Conservation (phyloP, 2,329 filamentous ascomycete genomes). For the Orbilia quercus region DNA sequence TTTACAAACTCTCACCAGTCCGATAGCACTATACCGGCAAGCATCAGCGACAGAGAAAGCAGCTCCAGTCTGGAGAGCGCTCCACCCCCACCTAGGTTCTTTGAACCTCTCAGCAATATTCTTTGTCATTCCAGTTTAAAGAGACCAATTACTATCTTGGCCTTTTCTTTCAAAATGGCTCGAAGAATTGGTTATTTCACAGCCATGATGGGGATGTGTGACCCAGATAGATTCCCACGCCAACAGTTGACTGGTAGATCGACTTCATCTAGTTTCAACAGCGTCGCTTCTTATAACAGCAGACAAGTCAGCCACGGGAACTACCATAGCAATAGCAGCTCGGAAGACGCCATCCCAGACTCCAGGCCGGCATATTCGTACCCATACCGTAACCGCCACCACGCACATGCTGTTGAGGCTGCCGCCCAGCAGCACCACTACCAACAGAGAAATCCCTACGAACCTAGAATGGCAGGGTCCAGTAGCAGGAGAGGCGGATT, state of each 20-base stretch:
- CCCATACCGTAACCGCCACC: slow-evolving; percentile 22
- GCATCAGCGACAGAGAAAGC: slow-evolving; percentile 24
- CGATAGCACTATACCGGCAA: slow-evolving; percentile 26
- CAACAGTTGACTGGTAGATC: slow-evolving; percentile 35
- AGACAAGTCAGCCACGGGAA: slow-evolving; percentile 31
- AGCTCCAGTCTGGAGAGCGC: slow-evolving; percentile 12
- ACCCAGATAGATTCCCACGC: slow-evolving; percentile 43
- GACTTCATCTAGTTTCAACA: slow-evolving; percentile 46
- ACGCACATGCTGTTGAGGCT: background rate
- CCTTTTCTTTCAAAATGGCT: slow-evolving; percentile 32
- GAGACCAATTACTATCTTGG: background rate
- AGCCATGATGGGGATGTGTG: slow-evolving; percentile 52
- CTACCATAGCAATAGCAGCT: slow-evolving; percentile 49
- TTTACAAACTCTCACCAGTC: slow-evolving; percentile 7
- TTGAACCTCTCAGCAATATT: background rate
- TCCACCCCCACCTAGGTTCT: slow-evolving; percentile 4
- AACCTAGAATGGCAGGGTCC: slow-evolving; percentile 52
- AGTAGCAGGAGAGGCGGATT: slow-evolving; percentile 45
- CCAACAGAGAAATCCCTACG: slow-evolving; percentile 27
- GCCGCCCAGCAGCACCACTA: slow-evolving; percentile 16
- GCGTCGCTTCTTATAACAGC: slow-evolving; percentile 32
- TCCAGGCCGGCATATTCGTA: slow-evolving; percentile 43
- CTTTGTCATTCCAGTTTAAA: slow-evolving; percentile 17
- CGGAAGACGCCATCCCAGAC: slow-evolving; percentile 38
- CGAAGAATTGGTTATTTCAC: slow-evolving; percentile 47